Base-by-base conservation (phyloP, 495 filamentous ascomycete genomes). In the Neurospora sp. region DNA sequence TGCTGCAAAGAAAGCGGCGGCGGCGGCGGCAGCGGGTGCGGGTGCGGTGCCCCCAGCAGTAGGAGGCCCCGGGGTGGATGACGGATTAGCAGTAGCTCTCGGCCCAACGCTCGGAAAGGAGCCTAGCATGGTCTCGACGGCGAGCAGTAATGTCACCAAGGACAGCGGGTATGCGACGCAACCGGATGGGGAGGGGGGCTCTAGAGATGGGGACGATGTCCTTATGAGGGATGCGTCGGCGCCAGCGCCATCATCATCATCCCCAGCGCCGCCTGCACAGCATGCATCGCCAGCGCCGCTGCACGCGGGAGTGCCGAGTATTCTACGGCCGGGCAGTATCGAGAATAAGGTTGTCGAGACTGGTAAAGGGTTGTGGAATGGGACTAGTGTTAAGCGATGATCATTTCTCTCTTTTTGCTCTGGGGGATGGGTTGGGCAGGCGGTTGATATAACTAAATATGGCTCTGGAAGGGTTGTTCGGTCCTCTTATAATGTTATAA, bases 91-190 rank as follows among this genome's bases (percentile, higher is more conserved):
- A 3, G 39, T 37, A 5, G 38, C 68, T 0, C 9, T 53, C 14
- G 40, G 74, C 72, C 72, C 76, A 48, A 69, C 75, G 38, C 68
- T 74, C 9, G 48, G 72, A 1, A 83, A 82, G 41, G 80, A 80
- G 22, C 76, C 82, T 69, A 80, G 78, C 75, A 74, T 77, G 27
- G 72, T 78, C 16, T 78, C 79, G 65, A 71, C 78, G 8, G 75
- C 72, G 9, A 69, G 70, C 61, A 73, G 41, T 59, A 74, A 75
- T 35, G 73, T 73, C 40, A 69, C 61, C 69, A 75, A 76, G 31
- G 83, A 85, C 72, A 84, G 83, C 69, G 83, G 83, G 7, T 84
- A 85, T 59, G 78, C 78, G 18, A 84, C 78, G 75, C 73, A 79
- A 73, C 71, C 77, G 74, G 74, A 74, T 18, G 40, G 9, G 8